phyloP scores from a whole-genome alignment of 2,329 filamentous ascomycete species.

The Penicillium olsonii region DNA sequence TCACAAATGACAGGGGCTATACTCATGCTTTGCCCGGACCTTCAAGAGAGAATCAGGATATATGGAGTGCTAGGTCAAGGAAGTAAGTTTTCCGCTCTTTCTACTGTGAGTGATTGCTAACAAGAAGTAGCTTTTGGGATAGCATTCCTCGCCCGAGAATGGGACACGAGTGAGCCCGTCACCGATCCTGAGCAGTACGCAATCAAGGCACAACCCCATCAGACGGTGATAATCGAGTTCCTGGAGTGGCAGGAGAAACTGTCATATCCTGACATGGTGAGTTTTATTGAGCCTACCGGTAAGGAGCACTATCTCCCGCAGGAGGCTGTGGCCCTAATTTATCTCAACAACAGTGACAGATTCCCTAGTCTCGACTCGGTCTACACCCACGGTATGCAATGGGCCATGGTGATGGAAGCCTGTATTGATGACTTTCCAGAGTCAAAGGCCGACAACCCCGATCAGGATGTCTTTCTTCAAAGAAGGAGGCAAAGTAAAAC shows the following conservation, averaged over 20 bases:
- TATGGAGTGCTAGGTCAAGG: conserved; percentile 22
- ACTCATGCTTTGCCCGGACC: conserved; percentile 1
- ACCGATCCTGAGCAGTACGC: conserved; percentile 17
- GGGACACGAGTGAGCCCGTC: background rate
- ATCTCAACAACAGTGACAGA: conserved; percentile 23
- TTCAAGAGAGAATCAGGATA: conserved; percentile 11
- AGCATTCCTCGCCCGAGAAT: conserved; percentile 23
- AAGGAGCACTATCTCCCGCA: conserved; percentile 22
- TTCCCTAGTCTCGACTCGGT: conserved; percentile 33
- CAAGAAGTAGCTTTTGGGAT: conserved; percentile 21
- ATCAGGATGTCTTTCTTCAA: background rate
- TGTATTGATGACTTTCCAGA: conserved; percentile 16
- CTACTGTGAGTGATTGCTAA: conserved; percentile 3
- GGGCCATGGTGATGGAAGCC: conserved; percentile 33
- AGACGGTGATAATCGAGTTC: conserved; percentile 3
- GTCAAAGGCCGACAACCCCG: background rate
- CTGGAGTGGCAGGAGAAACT: background rate
- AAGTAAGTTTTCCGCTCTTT: conserved; percentile 14
- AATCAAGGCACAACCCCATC: conserved; percentile 24
- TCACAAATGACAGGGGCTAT: background rate
- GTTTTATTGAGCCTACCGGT: conserved; percentile 6
- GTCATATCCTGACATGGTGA: conserved; percentile 5
- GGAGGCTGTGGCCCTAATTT: conserved; percentile 30
- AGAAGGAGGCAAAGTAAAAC: background rate
- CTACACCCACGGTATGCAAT: conserved; percentile 26